A percentile compares a stretch with the other conserved stretches of the same genome.
These are phyloP conservation scores for Tetrahymena borealis DNA, from an alignment of 73 alveolate genomes.

Conservation along the genomic window DNA sequence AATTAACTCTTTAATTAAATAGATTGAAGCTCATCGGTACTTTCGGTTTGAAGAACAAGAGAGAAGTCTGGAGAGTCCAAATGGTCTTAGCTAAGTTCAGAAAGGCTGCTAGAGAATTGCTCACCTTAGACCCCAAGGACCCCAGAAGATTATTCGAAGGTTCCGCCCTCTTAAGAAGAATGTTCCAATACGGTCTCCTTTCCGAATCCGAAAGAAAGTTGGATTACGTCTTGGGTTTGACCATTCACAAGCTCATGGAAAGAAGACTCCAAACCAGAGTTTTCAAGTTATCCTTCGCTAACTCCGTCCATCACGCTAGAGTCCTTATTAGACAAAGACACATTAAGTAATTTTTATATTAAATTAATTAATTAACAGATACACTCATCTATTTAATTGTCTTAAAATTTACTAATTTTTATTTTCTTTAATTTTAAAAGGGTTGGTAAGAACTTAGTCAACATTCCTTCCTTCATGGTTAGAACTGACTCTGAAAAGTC, in stretches of 20 bases:
- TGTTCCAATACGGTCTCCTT: slow-evolving; percentile 93
- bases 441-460: slow-evolving; percentile 94
- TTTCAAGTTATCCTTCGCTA: slow-evolving; percentile 68
- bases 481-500: slow-evolving; percentile 91
- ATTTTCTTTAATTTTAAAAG: slow-evolving; percentile 11
- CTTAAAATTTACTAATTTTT: not conserved
- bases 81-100: slow-evolving; percentile 92
- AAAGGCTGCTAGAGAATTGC: slow-evolving; percentile 95
- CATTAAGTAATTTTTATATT: slow-evolving; percentile 50
- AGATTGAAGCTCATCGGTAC: slow-evolving; percentile 87
- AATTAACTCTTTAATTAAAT: slow-evolving; percentile 5
- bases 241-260: slow-evolving; percentile 84
- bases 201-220: slow-evolving; percentile 83
- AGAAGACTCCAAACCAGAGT: slow-evolving; percentile 97
- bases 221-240: slow-evolving; percentile 95
- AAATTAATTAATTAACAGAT: not conserved
- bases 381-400: not conserved
- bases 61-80: slow-evolving; percentile 97
- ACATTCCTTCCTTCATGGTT: slow-evolving; percentile 94
- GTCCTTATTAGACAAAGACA: slow-evolving; percentile 93
- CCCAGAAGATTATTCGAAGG: slow-evolving; percentile 95
- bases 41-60: slow-evolving; percentile 95
- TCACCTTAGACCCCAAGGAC: slow-evolving; percentile 91
- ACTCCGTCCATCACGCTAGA: slow-evolving; percentile 95
- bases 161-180: slow-evolving; percentile 92